Conservation (phyloP, 257 asterid species). For the Solanum piurae region DNA sequence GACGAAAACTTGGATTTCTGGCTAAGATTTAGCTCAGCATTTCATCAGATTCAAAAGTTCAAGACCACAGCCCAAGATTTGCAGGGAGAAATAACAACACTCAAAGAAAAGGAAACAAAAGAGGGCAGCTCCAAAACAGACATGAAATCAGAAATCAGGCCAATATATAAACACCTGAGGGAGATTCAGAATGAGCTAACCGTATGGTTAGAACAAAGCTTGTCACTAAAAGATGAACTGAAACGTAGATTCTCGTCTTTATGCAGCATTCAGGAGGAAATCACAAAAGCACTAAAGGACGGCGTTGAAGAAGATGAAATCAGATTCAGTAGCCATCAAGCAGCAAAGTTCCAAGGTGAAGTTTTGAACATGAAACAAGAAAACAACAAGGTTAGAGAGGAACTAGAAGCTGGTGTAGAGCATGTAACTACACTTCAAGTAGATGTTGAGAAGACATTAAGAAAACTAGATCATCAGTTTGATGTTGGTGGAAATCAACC, state of each 20-base stretch:
- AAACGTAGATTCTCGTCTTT: constrained; percentile 52
- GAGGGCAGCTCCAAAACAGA: constrained; percentile 35
- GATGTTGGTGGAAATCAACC: constrained; percentile 45
- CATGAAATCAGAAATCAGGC: constrained; percentile 57
- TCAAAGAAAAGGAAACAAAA: constrained; percentile 39
- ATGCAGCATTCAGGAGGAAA: constrained; percentile 74
- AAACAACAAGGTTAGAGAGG: constrained; percentile 72
- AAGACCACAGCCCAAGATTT: constrained; percentile 61
- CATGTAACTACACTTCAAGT: constrained; percentile 47
- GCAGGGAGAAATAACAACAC: constrained; percentile 43
- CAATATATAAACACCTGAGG: constrained; percentile 73
- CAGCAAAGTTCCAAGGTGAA: constrained; percentile 93
- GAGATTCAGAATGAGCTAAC: constrained; percentile 74
- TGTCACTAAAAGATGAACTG: constrained; percentile 54
- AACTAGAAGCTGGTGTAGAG: constrained; percentile 59
- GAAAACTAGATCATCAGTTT: constrained; percentile 52
- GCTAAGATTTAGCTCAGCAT: constrained; percentile 83
- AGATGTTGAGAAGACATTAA: constrained; percentile 48
- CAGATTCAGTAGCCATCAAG: constrained; percentile 74
- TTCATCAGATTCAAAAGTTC: constrained; percentile 82
- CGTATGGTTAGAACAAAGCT: constrained; percentile 66
- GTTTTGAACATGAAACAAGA: constrained; percentile 88
- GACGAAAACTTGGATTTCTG: constrained; percentile 90
- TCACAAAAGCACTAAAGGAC: constrained; percentile 54
- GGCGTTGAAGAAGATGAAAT: constrained; percentile 63